These are phyloP conservation scores for Fusarium devonianum DNA, from an alignment of 2,329 filamentous ascomycete species.

Conservation along the genomic window DNA sequence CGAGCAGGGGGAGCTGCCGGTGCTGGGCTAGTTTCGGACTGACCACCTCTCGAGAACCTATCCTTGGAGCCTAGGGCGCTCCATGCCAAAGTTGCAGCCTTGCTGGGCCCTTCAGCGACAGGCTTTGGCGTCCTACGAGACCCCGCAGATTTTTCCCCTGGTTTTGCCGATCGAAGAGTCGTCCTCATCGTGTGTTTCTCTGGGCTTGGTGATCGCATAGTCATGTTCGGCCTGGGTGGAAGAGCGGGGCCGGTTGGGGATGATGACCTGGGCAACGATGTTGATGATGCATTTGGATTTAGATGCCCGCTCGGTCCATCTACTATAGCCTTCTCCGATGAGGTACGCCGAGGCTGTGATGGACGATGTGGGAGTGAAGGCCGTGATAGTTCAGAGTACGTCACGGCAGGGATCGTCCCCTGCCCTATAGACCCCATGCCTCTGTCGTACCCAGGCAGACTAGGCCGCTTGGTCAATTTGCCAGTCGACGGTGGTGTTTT, in stretches of 20 bases:
- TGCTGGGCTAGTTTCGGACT: constrained; percentile 36
- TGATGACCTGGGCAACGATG: constrained; percentile 40
- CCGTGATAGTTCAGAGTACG: constrained; percentile 81
- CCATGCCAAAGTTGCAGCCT: constrained; percentile 71
- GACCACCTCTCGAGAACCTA: constrained; percentile 39
- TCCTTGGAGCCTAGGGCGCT: constrained; percentile 54
- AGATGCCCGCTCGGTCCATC: constrained; percentile 42
- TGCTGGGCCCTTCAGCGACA: constrained; percentile 63
- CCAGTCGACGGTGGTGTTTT: constrained; percentile 21
- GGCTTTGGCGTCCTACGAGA: constrained; percentile 52
- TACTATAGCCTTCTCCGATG: constrained; percentile 56
- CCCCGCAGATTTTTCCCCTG: constrained; percentile 52
- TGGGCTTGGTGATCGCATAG: constrained; percentile 61
- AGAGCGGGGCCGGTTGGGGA: constrained; percentile 43
- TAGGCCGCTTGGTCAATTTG: constrained; percentile 35
- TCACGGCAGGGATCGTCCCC: constrained; percentile 81
- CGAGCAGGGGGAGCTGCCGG: constrained; percentile 32
- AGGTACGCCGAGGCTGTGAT: constrained; percentile 60
- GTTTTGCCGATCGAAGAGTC: constrained; percentile 61
- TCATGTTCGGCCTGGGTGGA: constrained; percentile 47
- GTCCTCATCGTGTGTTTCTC: constrained; percentile 69
- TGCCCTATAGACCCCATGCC: constrained; percentile 74
- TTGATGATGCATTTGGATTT: constrained; percentile 18
- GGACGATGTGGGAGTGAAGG: constrained; percentile 67
- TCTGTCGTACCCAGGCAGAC: constrained; percentile 29